Evolutionary conservation across 2,329 filamentous ascomycete genomes (phyloP), one percentile per base, ranked within the genome.

Genomic region (Furcasterigmium sp.): DNA sequence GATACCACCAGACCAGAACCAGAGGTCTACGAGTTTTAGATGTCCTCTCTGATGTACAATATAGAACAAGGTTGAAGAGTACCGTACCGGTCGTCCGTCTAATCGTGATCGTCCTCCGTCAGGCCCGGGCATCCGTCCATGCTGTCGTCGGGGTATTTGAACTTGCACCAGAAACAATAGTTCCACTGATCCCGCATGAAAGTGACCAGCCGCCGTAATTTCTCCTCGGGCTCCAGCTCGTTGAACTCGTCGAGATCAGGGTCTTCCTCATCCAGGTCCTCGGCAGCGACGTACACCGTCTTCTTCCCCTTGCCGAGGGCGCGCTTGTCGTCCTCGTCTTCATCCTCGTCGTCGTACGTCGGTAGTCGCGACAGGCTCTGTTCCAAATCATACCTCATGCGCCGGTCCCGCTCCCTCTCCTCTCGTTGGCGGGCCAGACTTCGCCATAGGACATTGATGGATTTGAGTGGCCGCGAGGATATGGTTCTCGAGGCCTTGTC

Each of bases 91-190:
- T 7, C 7, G 11, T 26, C 11, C 23, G 13, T 36, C 35, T 54
- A 77, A 53, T 84, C 79, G 48, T 84, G 80, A 55, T 96, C 91
- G 56, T 95, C 90, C 64, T 96, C 93, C 1, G 82, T 86, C 28
- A 84, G 44, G 1, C 93, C 93, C 0, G 93, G 91, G 70, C 93
- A 98, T 0, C 87, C 91, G 11, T 93, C 88, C 84, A 96, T 83
- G 28, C 69, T 64, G 28, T 68, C 69, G 56, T 89, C 82, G 0
- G 82, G 77, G 60, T 96, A 98, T 41, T 72, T 71, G 63, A 77
- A 85, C 62, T 96, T 97, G 66, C 93, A 98, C 87, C 91, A 98
- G 60, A 96, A 95, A 67, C 93, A 98, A 60, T 98, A 98, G 36
- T 73, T 65, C 56, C 89, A 80, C 56, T 77, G 76, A 39, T 80